Conservation (phyloP, 202 grass and related monocot genomes). For the Cymbopogon flexuosus region DNA sequence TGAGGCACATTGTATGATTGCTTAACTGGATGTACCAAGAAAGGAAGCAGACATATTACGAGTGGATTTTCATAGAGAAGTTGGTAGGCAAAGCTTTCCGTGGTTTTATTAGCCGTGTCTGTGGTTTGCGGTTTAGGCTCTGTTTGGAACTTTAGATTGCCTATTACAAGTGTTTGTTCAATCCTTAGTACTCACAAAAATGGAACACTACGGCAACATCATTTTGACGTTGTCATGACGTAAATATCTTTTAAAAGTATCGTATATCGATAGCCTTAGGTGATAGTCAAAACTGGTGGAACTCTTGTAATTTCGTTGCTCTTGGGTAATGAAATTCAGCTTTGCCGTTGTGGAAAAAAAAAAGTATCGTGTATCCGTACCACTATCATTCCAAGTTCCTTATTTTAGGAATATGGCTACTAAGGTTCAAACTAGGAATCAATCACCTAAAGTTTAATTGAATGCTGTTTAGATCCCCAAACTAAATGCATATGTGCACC, state of each 20-base stretch:
- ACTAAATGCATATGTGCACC: not conserved
- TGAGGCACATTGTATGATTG: too few species aligned
- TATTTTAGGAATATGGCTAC: not conserved
- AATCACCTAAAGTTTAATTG: not conserved
- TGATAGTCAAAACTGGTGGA: too few species aligned
- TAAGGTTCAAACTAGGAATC: not conserved
- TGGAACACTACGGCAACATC: not conserved
- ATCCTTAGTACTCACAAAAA: too few species aligned
- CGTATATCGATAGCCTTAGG: too few species aligned
- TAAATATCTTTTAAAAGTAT: too few species aligned
- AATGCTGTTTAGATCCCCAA: not conserved
- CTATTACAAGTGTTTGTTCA: not conserved
- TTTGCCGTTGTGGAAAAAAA: too few species aligned
- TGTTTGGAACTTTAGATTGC: not conserved
- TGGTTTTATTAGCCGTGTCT: not conserved
- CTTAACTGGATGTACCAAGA: too few species aligned
- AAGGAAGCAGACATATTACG: not conserved
- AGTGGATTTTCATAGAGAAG: not conserved
- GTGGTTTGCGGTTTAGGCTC: not conserved
- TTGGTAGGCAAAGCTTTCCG: slow-evolving; percentile 10
- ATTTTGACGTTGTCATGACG: too few species aligned
- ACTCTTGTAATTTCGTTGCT: too few species aligned
- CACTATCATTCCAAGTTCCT: not conserved
- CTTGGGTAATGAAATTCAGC: too few species aligned
- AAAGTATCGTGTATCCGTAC: too few species aligned